Evolutionary conservation across 257 asterid species (phyloP).

Genomic region (Petunia secreta): DNA sequence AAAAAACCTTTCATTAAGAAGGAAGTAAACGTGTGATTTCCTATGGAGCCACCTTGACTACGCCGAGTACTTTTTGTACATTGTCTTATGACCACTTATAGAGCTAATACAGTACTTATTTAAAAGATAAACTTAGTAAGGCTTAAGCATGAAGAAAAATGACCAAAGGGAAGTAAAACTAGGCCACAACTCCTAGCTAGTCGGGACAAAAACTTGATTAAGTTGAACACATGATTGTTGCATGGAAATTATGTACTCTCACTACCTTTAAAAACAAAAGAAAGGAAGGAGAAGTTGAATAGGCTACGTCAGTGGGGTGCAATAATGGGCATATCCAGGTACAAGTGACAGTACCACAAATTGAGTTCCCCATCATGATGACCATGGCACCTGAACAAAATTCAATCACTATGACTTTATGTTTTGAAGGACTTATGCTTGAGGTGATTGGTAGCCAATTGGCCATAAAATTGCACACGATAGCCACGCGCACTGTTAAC

Average conservation of each 20-base stretch:
- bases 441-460: slow-evolving; percentile 52
- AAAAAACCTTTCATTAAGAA: not conserved
- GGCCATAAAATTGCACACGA: slow-evolving; percentile 37
- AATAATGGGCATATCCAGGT: slow-evolving; percentile 28
- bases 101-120: not conserved
- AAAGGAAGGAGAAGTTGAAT: slow-evolving; percentile 24
- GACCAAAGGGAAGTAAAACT: not conserved
- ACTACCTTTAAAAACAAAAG: not conserved
- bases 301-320: slow-evolving; percentile 30
- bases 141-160: slow-evolving; percentile 2
- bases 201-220: slow-evolving; percentile 27
- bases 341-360: slow-evolving; percentile 32
- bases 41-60: not conserved
- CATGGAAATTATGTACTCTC: slow-evolving; percentile 14
- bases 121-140: slow-evolving; percentile 9
- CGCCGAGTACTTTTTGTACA: slow-evolving; percentile 1
- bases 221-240: slow-evolving; percentile 21
- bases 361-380: slow-evolving; percentile 53
- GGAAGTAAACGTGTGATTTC: not conserved
- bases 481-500: slow-evolving; percentile 53
- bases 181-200: slow-evolving; percentile 16
- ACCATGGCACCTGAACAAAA: slow-evolving; percentile 23
- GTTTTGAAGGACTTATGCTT: slow-evolving; percentile 18
- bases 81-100: not conserved
- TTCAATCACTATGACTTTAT: not conserved